A percentile compares a stretch with the other conserved stretches of the same genome.
phyloP scores from a whole-genome alignment of 495 filamentous ascomycete species.

The Hamigera avellanea region DNA sequence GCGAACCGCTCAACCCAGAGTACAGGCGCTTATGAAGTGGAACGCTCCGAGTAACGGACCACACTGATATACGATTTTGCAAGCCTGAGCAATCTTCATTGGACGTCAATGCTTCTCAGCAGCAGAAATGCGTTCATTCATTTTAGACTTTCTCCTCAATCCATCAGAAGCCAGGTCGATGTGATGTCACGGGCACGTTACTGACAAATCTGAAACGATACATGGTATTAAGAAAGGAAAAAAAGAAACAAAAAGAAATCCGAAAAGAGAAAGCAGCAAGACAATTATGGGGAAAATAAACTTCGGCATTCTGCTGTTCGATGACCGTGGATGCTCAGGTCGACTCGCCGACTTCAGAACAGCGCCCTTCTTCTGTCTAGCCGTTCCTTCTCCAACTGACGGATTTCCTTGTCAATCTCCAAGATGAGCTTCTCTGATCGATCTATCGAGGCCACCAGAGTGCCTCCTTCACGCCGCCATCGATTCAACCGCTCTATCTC shows the following conservation, averaged over 20 bases:
- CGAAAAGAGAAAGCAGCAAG: constrained; percentile 8
- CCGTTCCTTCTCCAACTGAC: constrained; percentile 31
- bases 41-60: too few species aligned
- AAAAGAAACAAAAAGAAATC: constrained; percentile 6
- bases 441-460: constrained; percentile 70
- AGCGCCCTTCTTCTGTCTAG: constrained; percentile 25
- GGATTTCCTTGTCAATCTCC: constrained; percentile 53
- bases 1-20: too few species aligned
- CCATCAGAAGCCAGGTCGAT: constrained; percentile 19
- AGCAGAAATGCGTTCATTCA: too few species aligned
- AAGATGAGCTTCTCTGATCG: constrained; percentile 53
- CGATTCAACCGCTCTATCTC: constrained; percentile 69
- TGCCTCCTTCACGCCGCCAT: constrained; percentile 63
- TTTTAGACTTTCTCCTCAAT: too few species aligned
- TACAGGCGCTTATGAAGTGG: too few species aligned
- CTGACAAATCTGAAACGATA: too few species aligned
- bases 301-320: neutral
- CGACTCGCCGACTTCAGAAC: constrained; percentile 10
- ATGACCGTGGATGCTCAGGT: neutral
- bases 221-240: constrained; percentile 2
- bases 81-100: too few species aligned
- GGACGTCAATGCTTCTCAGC: too few species aligned
- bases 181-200: constrained; percentile 14
- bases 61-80: too few species aligned
- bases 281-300: constrained; percentile 6